Evolutionary conservation across 768 basidiomycete genomes (phyloP).

Genomic region (Rhodotorula diobovata): DNA sequence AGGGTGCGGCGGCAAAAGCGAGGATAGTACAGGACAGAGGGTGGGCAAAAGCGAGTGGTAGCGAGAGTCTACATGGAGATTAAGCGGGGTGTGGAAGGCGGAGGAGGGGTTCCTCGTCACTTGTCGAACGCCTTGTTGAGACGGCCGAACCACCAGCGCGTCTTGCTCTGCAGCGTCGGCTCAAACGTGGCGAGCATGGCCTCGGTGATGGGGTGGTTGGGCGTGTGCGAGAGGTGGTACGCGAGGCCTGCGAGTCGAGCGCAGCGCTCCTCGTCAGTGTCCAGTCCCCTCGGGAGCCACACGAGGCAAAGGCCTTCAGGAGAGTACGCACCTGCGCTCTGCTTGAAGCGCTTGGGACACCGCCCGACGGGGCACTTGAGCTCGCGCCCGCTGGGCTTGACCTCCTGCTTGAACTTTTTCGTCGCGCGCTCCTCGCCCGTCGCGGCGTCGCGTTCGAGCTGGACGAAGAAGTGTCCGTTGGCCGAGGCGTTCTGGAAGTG

Average conservation of each 20-base stretch:
- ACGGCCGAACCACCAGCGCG: slow-evolving; percentile 34
- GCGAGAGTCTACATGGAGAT: not conserved
- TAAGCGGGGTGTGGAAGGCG: not conserved
- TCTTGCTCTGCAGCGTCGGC: slow-evolving; percentile 33
- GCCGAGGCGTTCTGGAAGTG: slow-evolving; percentile 39
- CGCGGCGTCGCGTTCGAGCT: slow-evolving; percentile 30
- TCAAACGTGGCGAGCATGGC: slow-evolving; percentile 19
- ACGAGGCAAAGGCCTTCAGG: too few species aligned
- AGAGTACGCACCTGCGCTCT: slow-evolving; percentile 33
- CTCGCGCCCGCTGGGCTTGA: slow-evolving; percentile 22
- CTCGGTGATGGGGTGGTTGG: slow-evolving; percentile 34
- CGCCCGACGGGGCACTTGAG: slow-evolving; percentile 28
- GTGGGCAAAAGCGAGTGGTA: not conserved
- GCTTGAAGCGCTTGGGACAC: slow-evolving; percentile 39
- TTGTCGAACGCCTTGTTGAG: not conserved
- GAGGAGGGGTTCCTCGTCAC: not conserved
- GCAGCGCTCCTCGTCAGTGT: not conserved
- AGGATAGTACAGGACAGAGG: not conserved
- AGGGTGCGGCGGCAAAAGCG: too few species aligned
- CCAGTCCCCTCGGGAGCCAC: too few species aligned
- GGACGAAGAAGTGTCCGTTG: slow-evolving; percentile 38
- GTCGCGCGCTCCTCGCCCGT: slow-evolving; percentile 33
- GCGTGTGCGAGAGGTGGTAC: slow-evolving; percentile 38
- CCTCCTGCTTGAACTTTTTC: slow-evolving; percentile 38
- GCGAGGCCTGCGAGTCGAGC: slow-evolving; percentile 26